Evolutionary conservation across 495 filamentous ascomycete species (phyloP), one percentile per base, ranked within the genome.

Genomic region (Aspergillus biplanus): DNA sequence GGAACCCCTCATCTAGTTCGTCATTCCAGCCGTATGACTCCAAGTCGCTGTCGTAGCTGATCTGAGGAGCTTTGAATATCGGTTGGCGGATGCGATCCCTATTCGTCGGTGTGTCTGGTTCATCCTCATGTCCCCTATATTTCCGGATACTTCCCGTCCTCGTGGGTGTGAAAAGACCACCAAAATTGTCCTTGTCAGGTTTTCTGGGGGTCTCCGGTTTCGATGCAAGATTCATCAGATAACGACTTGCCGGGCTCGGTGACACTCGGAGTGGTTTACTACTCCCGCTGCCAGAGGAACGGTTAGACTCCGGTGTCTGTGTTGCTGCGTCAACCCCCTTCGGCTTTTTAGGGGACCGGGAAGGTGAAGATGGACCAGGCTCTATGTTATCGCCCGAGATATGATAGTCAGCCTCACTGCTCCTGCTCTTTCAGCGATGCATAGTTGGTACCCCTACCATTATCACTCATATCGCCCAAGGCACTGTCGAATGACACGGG

Each of bases 11-110:
- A 9, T 42, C 33, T 13, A 63, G 12, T 1, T 57, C 52, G 34
- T 52, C 53, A 44, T 57, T 21, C 61, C 61, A 63, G 13, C 47
- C 61, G n/a, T 63, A 63, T 12, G 60, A 37, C 18, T 63, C 61
- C 6, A 37, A 4, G 21, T 63, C 61, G 18, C 61, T 63, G 5
- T 56, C 53, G 4, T 13, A 16, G 34, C 27, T 39, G 15, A 15
- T 11, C 15, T 12, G 33, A 46, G 33, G 27, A 9, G 33, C 4
- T 35, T 33, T 15, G 53, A 33, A 39, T 8, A 21, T 21, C 0
- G 60, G n/a, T 15, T 39, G 16, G 8, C 18, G 37, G 8, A 16
- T 53, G 9, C 32, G 37, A 46, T 54, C 46, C 35, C 33, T 57
- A 18, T 39, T 33, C 4, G 44, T 31, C 12, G 33, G 44, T 7